Conservation (phyloP, 352 stramenopile species). For the Pythium scleroteichum region DNA sequence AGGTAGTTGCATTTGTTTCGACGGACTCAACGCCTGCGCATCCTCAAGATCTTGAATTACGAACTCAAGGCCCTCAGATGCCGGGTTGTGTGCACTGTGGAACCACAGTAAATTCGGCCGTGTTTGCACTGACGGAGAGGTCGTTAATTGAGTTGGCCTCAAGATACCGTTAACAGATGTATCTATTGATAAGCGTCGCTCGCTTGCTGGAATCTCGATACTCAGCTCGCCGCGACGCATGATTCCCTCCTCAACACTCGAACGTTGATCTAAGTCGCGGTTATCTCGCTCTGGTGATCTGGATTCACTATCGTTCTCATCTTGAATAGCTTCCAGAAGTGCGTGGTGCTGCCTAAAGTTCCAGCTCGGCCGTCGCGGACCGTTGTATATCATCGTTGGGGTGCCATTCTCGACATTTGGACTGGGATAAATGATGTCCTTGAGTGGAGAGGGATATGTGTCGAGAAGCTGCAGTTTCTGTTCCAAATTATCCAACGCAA, state of each 20-base stretch:
- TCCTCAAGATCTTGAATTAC: not conserved
- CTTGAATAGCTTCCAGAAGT: constrained; percentile 52
- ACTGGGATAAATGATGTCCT: constrained; percentile 29
- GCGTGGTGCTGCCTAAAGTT: constrained; percentile 59
- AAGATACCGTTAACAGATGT: constrained; percentile 7
- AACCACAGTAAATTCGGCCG: constrained; percentile 47
- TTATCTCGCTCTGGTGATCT: constrained; percentile 6
- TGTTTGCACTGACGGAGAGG: constrained; percentile 41
- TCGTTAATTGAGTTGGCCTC: constrained; percentile 32
- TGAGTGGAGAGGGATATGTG: constrained; percentile 70
- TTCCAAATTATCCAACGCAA: constrained; percentile 55
- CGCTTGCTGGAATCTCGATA: constrained; percentile 11
- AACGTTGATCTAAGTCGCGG: not conserved
- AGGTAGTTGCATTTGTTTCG: not conserved
- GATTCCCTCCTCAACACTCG: not conserved
- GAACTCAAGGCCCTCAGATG: constrained; percentile 1
- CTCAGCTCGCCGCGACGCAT: constrained; percentile 13
- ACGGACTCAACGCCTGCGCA: not conserved
- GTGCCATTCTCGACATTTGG: not conserved
- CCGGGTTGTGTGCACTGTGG: constrained; percentile 6
- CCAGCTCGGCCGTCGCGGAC: constrained; percentile 57
- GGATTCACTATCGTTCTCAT: constrained; percentile 39
- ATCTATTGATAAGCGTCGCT: constrained; percentile 24
- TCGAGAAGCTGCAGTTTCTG: constrained; percentile 55
- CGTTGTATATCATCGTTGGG: constrained; percentile 22